Base-by-base conservation (phyloP, 1,139 yeast genomes). In the Arxiozyma heterogenica region DNA sequence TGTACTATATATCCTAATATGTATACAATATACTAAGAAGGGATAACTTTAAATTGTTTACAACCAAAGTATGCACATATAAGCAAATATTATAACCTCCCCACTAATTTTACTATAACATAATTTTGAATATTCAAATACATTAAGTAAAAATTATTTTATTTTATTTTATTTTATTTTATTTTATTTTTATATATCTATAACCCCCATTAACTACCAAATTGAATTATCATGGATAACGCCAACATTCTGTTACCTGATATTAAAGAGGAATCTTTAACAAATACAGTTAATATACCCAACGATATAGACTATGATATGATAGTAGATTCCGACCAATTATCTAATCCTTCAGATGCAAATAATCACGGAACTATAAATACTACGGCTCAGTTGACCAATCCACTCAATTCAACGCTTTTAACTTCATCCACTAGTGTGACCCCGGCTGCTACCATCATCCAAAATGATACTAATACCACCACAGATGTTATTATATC, bases 261-360 rank as follows among this genome's bases (percentile, higher is more conserved):
- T 45, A 63, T 63, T 21, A 61, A 63, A 53, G 67, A 64, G 51
- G 65, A 63, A 52, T 66, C 62, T 9, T 41, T 49, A 27, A 20
- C 41, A 2, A 41, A 41, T 30, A 27, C 51, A 15, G 4, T 49
- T 20, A 12, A 12, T 30, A 30, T 49, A 27, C 17, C 46, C 27
- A 30, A 38, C 7, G 34, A 46, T 21, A 46, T 38, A 27, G 42
- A n/a, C 4, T 46, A 34, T 12, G 17, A 34, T 34, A 15, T 4
- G 15, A 34, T 34, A 5, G 27, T 21, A 27, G 42, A n/a, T 20
- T 17, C 41, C 22, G 34, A 22, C 1, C 38, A 21, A 27, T 49
- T 45, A 5, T 42, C 22, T 27, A 38, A 49, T 12, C 30, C 45
- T 8, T 42, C 46, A 21, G 41, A 25, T 5, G 34, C 25, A 7